Conservation (phyloP, 2,329 filamentous ascomycete genomes). For the Aspergillus ochraceus region DNA sequence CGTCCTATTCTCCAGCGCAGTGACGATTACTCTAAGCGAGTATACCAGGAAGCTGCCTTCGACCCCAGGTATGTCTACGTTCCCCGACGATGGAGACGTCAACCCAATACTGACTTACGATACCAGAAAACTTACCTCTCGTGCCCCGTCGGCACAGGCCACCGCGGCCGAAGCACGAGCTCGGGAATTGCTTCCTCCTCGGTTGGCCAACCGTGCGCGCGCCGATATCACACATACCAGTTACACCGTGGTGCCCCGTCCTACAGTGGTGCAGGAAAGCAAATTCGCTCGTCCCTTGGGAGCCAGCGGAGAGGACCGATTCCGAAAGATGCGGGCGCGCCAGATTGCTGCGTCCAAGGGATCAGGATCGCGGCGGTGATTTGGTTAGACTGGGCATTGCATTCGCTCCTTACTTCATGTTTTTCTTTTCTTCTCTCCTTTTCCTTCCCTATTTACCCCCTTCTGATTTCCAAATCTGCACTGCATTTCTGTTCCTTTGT, state of each 20-base stretch:
- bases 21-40: conserved; percentile 89
- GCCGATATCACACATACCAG: conserved; percentile 60
- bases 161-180: conserved; percentile 53
- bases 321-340: conserved; percentile 51
- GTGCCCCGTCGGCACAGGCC: conserved; percentile 35
- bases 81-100: not conserved
- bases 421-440: not conserved
- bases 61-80: conserved; percentile 52
- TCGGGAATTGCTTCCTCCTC: conserved; percentile 53
- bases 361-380: conserved; percentile 40
- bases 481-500: not conserved
- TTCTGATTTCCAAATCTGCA: not conserved
- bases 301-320: conserved; percentile 49
- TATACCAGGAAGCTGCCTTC: conserved; percentile 58
- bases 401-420: conserved; percentile 8
- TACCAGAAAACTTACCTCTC: conserved; percentile 38
- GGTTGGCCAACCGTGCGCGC: conserved; percentile 58
- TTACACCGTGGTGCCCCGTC: conserved; percentile 64
- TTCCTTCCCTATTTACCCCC: not conserved
- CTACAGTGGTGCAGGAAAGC: conserved; percentile 48
- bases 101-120: not conserved
- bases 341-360: conserved; percentile 44
- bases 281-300: conserved; percentile 48
- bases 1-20: conserved; percentile 89
- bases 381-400: not conserved